A percentile compares a stretch with the other conserved stretches of the same genome.
Conservation (phyloP, 805 yeast genomes). For the Diddensiella caesifluorescens region DNA sequence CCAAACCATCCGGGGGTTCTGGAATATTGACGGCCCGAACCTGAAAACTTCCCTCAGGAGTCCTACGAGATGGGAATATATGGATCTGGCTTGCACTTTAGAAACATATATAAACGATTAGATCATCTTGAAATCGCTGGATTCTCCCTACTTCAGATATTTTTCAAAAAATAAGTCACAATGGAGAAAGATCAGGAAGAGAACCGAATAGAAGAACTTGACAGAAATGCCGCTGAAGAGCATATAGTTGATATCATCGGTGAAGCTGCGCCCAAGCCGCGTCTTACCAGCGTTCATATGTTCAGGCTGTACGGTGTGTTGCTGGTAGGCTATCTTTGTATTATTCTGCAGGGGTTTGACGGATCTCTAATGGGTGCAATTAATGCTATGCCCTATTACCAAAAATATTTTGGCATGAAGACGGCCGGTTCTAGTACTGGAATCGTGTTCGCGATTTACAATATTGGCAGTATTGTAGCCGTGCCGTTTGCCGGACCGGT, state of each 20-base stretch:
- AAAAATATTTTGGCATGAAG: constrained; percentile 11
- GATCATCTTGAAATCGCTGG: too few species aligned
- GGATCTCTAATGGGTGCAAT: constrained; percentile 17
- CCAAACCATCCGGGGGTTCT: too few species aligned
- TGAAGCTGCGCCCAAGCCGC: constrained; percentile 2
- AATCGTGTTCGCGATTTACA: constrained; percentile 12
- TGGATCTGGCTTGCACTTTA: too few species aligned
- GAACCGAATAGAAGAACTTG: not conserved
- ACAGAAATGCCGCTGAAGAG: constrained; percentile 3
- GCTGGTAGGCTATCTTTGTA: constrained; percentile 9
- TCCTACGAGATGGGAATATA: too few species aligned
- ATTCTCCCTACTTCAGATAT: too few species aligned
- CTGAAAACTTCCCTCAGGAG: too few species aligned
- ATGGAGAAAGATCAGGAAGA: not conserved
- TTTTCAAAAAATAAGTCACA: not conserved
- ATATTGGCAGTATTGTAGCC: constrained; percentile 13
- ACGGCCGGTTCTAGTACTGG: constrained; percentile 12
- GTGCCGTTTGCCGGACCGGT: constrained; percentile 22
- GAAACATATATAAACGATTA: too few species aligned
- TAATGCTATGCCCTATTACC: constrained; percentile 13
- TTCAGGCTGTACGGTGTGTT: constrained; percentile 6
- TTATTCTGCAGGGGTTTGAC: constrained; percentile 12
- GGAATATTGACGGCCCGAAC: too few species aligned
- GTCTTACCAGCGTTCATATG: constrained; percentile 2
- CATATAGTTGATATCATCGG: constrained; percentile 5